A percentile compares a stretch with the other conserved stretches of the same genome.
Evolutionary conservation across 2,329 filamentous ascomycete genomes (phyloP).

Genomic region (Metarhizium rileyi): DNA sequence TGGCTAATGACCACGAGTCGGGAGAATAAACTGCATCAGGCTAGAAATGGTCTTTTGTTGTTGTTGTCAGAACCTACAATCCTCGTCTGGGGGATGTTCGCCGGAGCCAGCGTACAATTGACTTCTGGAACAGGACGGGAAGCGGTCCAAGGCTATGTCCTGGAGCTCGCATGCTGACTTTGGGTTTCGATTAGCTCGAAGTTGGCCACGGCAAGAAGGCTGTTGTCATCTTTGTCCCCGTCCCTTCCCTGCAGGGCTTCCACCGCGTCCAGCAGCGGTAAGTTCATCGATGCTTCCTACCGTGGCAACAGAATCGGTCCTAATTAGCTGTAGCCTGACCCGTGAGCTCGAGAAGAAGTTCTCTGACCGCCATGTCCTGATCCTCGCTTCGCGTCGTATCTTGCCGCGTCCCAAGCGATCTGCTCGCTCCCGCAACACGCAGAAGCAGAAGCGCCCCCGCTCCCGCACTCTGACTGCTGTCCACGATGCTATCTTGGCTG

Average conservation of each 20-base stretch:
- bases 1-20: conserved; percentile 9
- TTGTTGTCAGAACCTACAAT: conserved; percentile 15
- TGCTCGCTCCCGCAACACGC: conserved; percentile 88
- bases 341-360: conserved; percentile 99
- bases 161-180: conserved; percentile 72
- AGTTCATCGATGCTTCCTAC: conserved; percentile 26
- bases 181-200: conserved; percentile 77
- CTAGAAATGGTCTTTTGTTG: conserved; percentile 13
- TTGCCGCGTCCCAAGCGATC: conserved; percentile 97
- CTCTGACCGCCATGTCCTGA: conserved; percentile 99
- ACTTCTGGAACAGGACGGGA: conserved; percentile 59
- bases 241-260: conserved; percentile 96
- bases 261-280: conserved; percentile 99
- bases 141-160: conserved; percentile 62
- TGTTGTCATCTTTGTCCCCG: conserved; percentile 99
- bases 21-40: not conserved
- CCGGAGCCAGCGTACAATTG: conserved; percentile 28
- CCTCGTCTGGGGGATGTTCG: conserved; percentile 16
- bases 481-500: conserved; percentile 94
- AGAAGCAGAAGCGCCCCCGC: conserved; percentile 97
- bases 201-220: conserved; percentile 99
- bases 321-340: conserved; percentile 66
- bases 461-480: conserved; percentile 97
- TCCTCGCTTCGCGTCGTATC: conserved; percentile 98
- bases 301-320: not conserved